A percentile compares a stretch with the other conserved stretches of the same genome.
Conservation (phyloP, 371 early-diverging fungal genomes). For the Haplosporangium sp. region DNA sequence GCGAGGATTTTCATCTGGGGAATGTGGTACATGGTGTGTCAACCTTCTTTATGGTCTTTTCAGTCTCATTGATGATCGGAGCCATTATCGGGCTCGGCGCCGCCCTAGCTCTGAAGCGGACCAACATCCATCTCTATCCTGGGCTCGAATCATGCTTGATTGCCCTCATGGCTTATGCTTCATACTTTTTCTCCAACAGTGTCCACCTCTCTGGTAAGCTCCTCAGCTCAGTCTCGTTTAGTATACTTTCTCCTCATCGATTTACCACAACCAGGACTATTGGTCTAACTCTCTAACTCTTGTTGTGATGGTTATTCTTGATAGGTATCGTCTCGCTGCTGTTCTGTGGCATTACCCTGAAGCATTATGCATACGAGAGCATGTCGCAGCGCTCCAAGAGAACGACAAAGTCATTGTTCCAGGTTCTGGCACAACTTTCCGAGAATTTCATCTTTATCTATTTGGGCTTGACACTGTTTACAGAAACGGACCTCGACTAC, state of each 20-base stretch:
- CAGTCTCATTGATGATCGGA: constrained; percentile 87
- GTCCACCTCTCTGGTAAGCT: constrained; percentile 79
- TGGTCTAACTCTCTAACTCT: not conserved
- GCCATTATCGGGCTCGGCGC: constrained; percentile 78
- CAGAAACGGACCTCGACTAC: constrained; percentile 74
- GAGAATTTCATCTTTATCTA: constrained; percentile 97
- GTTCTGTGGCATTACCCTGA: constrained; percentile 92
- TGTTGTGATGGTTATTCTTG: not conserved
- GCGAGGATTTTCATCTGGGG: constrained; percentile 75
- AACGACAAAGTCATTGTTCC: constrained; percentile 89
- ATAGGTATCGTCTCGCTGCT: constrained; percentile 92
- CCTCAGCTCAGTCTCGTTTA: not conserved
- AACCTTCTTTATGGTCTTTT: constrained; percentile 83
- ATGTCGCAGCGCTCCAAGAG: constrained; percentile 78
- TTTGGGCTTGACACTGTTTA: constrained; percentile 91
- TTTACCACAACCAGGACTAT: not conserved
- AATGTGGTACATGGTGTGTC: constrained; percentile 80
- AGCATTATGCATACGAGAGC: constrained; percentile 94
- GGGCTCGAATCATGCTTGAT: constrained; percentile 88
- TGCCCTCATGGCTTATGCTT: constrained; percentile 86
- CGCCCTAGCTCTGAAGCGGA: constrained; percentile 84
- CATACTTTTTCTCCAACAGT: constrained; percentile 91
- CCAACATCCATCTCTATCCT: constrained; percentile 80
- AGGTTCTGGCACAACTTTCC: constrained; percentile 88
- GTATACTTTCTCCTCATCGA: not conserved